Evolutionary conservation across 2,329 filamentous ascomycete genomes (phyloP).

Genomic region (Didymosphaeria variabile): DNA sequence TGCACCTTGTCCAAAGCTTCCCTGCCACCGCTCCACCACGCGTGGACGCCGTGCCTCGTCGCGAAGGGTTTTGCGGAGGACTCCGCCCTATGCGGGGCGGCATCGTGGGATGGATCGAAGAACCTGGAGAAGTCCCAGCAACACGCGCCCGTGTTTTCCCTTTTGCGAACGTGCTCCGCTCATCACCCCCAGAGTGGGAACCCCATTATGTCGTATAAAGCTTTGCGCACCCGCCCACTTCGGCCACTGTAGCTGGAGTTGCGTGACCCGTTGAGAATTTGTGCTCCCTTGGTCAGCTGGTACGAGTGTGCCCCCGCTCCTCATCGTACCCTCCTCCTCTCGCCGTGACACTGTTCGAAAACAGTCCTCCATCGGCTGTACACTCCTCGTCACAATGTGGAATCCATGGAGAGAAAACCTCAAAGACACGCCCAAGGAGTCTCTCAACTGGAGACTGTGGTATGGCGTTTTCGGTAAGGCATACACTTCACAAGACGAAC

Average conservation of each 20-base stretch:
- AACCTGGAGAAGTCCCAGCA: background rate
- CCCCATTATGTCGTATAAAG: slow-evolving; percentile 6
- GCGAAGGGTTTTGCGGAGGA: background rate
- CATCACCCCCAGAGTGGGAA: slow-evolving; percentile 3
- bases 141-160: background rate
- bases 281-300: background rate
- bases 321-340: background rate
- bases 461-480: slow-evolving; percentile 69
- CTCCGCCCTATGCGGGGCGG: background rate
- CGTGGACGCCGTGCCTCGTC: background rate
- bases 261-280: background rate
- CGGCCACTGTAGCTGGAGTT: slow-evolving; percentile 5
- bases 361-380: background rate
- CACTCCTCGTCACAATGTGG: slow-evolving; percentile 36
- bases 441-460: slow-evolving; percentile 82
- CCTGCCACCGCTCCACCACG: slow-evolving; percentile 5
- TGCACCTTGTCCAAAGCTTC: slow-evolving; percentile 24
- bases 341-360: background rate
- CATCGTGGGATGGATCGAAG: background rate
- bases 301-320: background rate
- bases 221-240: background rate
- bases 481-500: background rate
- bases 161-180: background rate
- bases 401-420: slow-evolving; percentile 56
- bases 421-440: slow-evolving; percentile 72